Evolutionary conservation across 305 asterid species (phyloP).

Genomic region (Striga hermonthica): DNA sequence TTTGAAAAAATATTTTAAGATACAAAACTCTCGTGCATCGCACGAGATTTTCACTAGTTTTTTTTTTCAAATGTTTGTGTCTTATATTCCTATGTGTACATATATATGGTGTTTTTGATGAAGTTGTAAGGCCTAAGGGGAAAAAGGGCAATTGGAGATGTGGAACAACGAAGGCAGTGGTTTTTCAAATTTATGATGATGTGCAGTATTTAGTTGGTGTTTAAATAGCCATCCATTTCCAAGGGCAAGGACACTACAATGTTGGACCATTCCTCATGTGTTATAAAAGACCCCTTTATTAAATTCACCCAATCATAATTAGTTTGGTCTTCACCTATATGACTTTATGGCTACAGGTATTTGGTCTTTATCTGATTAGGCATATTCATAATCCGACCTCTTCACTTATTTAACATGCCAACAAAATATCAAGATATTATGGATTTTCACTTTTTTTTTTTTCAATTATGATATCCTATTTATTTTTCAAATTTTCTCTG

Average conservation of each 20-base stretch:
- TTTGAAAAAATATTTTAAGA: too few species aligned
- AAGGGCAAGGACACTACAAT: slow-evolving; percentile 9
- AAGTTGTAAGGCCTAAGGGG: too few species aligned
- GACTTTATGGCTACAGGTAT: not conserved
- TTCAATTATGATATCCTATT: too few species aligned
- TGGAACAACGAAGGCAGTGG: not conserved
- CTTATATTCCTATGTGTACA: too few species aligned
- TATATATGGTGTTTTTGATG: too few species aligned
- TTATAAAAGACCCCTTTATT: not conserved
- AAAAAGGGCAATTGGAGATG: not conserved
- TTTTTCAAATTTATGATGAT: slow-evolving; percentile 37
- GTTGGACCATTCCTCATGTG: slow-evolving; percentile 8
- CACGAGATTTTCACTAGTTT: too few species aligned
- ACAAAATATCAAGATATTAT: too few species aligned
- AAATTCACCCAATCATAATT: not conserved
- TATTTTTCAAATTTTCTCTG: too few species aligned
- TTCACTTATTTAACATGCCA: too few species aligned
- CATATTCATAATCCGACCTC: not conserved
- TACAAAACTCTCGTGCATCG: too few species aligned
- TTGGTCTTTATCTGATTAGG: not conserved
- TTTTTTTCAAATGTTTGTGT: too few species aligned
- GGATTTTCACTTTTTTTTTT: too few species aligned
- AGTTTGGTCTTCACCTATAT: not conserved
- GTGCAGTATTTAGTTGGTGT: slow-evolving; percentile 32
- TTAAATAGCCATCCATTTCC: slow-evolving; percentile 34